Percentiles rank a stretch among this genome's conserved stretches.
Conservation (phyloP, 192 early-diverging fungal genomes). For the Kickxella alabastrina region DNA sequence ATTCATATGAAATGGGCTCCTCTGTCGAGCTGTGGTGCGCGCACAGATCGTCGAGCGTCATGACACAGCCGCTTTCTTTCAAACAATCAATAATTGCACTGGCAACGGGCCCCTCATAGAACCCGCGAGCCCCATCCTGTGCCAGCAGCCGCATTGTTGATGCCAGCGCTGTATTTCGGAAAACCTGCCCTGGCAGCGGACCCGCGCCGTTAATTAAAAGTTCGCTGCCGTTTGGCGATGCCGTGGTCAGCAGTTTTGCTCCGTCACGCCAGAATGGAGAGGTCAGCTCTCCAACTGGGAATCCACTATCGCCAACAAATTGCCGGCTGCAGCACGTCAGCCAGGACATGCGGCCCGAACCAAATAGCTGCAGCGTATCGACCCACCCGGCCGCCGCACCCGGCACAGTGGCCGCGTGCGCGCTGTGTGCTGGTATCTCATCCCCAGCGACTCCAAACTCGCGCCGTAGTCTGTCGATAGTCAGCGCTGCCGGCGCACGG, state of each 20-base stretch:
- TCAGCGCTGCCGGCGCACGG: slow-evolving; percentile 56
- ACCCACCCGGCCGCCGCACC: slow-evolving; percentile 74
- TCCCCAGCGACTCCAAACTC: slow-evolving; percentile 17
- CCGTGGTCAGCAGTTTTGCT: slow-evolving; percentile 5
- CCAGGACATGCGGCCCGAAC: slow-evolving; percentile 56
- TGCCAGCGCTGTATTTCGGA: slow-evolving; percentile 58
- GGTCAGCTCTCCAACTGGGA: slow-evolving; percentile 54
- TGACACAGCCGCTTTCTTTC: slow-evolving; percentile 53
- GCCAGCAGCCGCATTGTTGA: slow-evolving; percentile 31
- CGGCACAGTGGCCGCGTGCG: slow-evolving; percentile 63
- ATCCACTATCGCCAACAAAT: slow-evolving; percentile 61
- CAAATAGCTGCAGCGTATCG: slow-evolving; percentile 62
- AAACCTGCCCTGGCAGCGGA: slow-evolving; percentile 60
- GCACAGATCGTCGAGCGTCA: slow-evolving; percentile 64
- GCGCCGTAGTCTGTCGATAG: slow-evolving; percentile 44
- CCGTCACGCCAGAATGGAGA: slow-evolving; percentile 43
- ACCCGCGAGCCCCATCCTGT: slow-evolving; percentile 57
- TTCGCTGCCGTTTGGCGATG: slow-evolving; percentile 40
- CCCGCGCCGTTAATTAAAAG: slow-evolving; percentile 50
- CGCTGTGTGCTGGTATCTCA: slow-evolving; percentile 39
- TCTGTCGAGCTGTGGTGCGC: slow-evolving; percentile 52
- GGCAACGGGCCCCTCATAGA: slow-evolving; percentile 67
- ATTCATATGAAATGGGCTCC: slow-evolving; percentile 62
- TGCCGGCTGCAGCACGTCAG: too few species aligned
- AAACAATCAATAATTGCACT: slow-evolving; percentile 60